Base-by-base conservation (phyloP, 805 yeast species). In the Spathaspora gorwiae region DNA sequence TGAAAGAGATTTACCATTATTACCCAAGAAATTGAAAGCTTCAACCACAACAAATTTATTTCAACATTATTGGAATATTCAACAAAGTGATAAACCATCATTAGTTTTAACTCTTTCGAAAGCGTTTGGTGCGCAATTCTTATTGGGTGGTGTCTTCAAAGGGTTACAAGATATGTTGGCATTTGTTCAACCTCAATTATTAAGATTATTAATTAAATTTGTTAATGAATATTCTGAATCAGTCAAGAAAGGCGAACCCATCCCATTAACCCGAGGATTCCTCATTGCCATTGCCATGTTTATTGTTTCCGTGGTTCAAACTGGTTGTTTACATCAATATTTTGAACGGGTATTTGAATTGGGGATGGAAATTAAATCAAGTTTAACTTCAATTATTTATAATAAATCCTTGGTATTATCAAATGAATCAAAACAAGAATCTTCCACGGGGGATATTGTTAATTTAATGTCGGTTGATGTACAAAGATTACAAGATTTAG, bases 391-490 rank as follows among this genome's bases (percentile, higher is more conserved):
- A 1, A 68, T 80, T 13, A 76, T 87, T 42, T 87, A 87, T 60
- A 72, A 80, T 53, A 87, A 87, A 59, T 72, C 94, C 0, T 61
- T 87, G 51, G 78, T 74, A 11, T 67, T 87, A 48, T 84, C 92
- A 1, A 82, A 79, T 53, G 94, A 87, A 57, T 79, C 88, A 9
- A 80, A 81, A 48, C 81, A 79, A 59, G 66, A 78, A 55, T 80
- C 88, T 35, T 79, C 87, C 30, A 87, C 95, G 5, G 98, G 98
- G 59, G 97, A 90, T 61, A 87, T 92, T 53, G 97, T 90, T 47
- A 90, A 90, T 60, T 73, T 90, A 56, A 89, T 90, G 97, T 83
- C 96, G 43, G 96, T 90, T 38, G 98, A 90, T 67, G 83, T 90
- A 2, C 95, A 87, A 66, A 80, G 96, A 66, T 69, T 90, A 46